These are phyloP conservation scores for Centrapalus pauciflorus DNA, from an alignment of 129 eudicot genomes.

Conservation along the genomic window DNA sequence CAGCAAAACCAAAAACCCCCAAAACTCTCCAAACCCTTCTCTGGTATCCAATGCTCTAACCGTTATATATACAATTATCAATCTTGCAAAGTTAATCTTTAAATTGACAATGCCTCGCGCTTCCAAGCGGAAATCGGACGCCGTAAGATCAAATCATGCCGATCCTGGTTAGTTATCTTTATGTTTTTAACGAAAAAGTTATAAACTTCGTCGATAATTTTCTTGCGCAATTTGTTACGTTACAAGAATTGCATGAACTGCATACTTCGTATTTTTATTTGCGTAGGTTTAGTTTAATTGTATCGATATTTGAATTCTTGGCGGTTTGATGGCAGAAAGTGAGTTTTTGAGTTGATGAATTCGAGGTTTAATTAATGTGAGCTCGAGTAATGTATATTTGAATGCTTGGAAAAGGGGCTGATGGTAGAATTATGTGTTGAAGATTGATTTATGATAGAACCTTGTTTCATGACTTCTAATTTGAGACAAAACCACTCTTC, in stretches of 20 bases:
- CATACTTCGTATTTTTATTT: neutral
- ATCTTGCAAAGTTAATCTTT: neutral
- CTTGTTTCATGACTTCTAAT: too few relatives aligned
- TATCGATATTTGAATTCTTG: conserved; percentile 9
- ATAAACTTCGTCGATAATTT: neutral
- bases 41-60: neutral
- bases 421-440: neutral
- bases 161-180: conserved; percentile 27
- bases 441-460: too few relatives aligned
- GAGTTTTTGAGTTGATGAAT: neutral
- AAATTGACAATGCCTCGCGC: conserved; percentile 49
- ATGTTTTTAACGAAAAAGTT: neutral
- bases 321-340: conserved; percentile 17
- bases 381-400: neutral
- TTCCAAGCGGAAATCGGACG: conserved; percentile 52
- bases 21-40: conserved; percentile 25
- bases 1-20: conserved; percentile 3
- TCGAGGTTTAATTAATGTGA: neutral
- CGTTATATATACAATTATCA: conserved; percentile 1
- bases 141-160: conserved; percentile 31
- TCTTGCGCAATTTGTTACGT: neutral
- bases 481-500: too few relatives aligned
- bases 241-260: neutral
- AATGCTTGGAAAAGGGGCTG: neutral
- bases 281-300: neutral